Conservation (phyloP, 805 yeast genomes). For the Saccharomycopsis babjevae region DNA sequence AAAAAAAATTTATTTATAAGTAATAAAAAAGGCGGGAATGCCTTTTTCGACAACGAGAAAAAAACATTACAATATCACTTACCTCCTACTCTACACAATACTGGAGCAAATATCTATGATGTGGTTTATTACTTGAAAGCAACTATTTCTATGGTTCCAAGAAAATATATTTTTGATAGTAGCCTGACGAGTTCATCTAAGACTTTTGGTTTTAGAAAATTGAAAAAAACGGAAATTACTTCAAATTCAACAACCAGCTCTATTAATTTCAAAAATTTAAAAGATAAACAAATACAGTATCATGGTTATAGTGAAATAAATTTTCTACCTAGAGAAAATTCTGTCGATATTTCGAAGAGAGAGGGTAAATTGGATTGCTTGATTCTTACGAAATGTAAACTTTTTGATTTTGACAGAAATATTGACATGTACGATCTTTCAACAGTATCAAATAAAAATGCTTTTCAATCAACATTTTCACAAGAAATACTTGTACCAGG, state of each 20-base stretch:
- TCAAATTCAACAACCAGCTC: neutral
- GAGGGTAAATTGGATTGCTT: neutral
- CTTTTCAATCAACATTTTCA: neutral
- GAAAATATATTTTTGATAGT: neutral
- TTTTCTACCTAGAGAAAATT: slow-evolving; percentile 11
- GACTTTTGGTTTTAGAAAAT: neutral
- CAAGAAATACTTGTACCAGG: neutral
- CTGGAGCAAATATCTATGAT: neutral
- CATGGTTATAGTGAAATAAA: slow-evolving; percentile 5
- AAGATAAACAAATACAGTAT: neutral
- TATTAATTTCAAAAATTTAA: neutral
- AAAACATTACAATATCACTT: slow-evolving; percentile 4
- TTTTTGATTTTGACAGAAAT: neutral
- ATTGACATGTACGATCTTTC: neutral
- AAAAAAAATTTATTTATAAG: neutral
- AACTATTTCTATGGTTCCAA: neutral
- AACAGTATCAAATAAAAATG: neutral
- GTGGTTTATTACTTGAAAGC: slow-evolving; percentile 6
- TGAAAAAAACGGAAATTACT: neutral
- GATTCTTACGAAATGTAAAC: neutral
- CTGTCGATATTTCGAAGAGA: slow-evolving; percentile 5
- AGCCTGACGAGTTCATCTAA: neutral
- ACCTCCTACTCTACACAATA: slow-evolving; percentile 5
- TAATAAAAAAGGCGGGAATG: neutral
- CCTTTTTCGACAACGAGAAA: neutral